Percentiles rank a stretch among this genome's conserved stretches.
Conservation (phyloP, 2,329 filamentous ascomycete genomes). For the Hypoxylon sp. region DNA sequence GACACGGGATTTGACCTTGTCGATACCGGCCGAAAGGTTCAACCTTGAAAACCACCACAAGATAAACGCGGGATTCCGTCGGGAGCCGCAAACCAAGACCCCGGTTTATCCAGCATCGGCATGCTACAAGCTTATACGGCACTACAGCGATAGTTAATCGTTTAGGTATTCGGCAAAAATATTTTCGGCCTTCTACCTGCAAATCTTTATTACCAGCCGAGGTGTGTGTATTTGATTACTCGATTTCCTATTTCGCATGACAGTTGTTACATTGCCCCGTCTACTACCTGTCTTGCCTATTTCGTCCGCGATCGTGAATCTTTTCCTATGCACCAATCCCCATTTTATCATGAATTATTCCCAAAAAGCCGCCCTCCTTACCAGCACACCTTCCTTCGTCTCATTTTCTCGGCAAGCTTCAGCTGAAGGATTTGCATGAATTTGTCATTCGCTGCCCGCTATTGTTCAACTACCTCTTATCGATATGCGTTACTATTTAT, state of each 20-base stretch:
- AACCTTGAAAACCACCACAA: slow-evolving; percentile 49
- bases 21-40: slow-evolving; percentile 47
- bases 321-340: slow-evolving; percentile 4
- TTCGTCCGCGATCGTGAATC: background rate
- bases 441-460: slow-evolving; percentile 51
- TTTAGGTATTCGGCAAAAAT: slow-evolving; percentile 18
- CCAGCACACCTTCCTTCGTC: slow-evolving; percentile 42
- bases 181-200: slow-evolving; percentile 13
- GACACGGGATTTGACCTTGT: slow-evolving; percentile 39
- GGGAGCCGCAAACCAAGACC: slow-evolving; percentile 37
- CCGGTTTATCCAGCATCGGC: slow-evolving; percentile 27
- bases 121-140: slow-evolving; percentile 8
- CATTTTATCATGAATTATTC: slow-evolving; percentile 13
- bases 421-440: slow-evolving; percentile 57
- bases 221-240: slow-evolving; percentile 24
- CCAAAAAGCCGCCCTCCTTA: slow-evolving; percentile 21
- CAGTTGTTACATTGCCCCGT: slow-evolving; percentile 1
- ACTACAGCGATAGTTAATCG: slow-evolving; percentile 22
- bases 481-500: slow-evolving; percentile 53
- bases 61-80: slow-evolving; percentile 45
- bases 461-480: slow-evolving; percentile 47
- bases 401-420: slow-evolving; percentile 60
- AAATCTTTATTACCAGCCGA: slow-evolving; percentile 9
- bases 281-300: slow-evolving; percentile 15
- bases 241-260: slow-evolving; percentile 11